Evolutionary conservation across 768 basidiomycete species (phyloP), one percentile per base, ranked within the genome.

Genomic region (Chlorophyllum brunneum): DNA sequence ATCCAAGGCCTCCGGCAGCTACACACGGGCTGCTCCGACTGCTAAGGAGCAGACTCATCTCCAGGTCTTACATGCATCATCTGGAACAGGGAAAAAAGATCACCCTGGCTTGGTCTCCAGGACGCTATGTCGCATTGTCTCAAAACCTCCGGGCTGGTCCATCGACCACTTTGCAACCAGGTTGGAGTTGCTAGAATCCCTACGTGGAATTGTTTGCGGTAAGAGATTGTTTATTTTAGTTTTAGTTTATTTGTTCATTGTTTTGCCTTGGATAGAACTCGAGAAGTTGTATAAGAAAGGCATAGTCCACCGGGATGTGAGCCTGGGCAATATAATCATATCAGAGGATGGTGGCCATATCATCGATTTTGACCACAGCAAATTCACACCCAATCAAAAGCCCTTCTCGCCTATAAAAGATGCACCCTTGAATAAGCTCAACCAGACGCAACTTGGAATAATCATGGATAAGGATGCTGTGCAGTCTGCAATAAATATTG

Each of bases 301-400:
- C 16, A 13, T 46, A 2, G 20, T 46, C n/a, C 45, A 46, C 8
- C 29, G 45, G 9, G 45, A 46, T 13, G 20, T 46, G 4, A 46
- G 45, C 30, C 16, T 33, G 4, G 29, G 10, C 11, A 46, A 46
- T 5, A 33, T 46, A 4, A 31, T 46, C 15, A 16, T 46, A 4
- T 20, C 16, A 2, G 29, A 33, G 16, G 29, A 16, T 11, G 13
- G 18, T 4, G 45, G 45, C 31, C 45, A 46, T 7, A 15, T 46
- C 4, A 46, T 46, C 10, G 45, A 46, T 33, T 46, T 46, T 46
- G 45, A 46, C 31, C 45, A 46, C 15, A 24, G 47, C 36, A 48
- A 44, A 18, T n/a, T n/a, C n/a, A n/a, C n/a, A n/a, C n/a, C n/a
- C n/a, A n/a, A n/a, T n/a, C n/a, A n/a, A n/a, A n/a, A n/a, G n/a